Percentiles rank a stretch among this genome's conserved stretches.
These are phyloP conservation scores for Wallacemonas rigidus DNA, from an alignment of 208 protist species.

Conservation along the genomic window DNA sequence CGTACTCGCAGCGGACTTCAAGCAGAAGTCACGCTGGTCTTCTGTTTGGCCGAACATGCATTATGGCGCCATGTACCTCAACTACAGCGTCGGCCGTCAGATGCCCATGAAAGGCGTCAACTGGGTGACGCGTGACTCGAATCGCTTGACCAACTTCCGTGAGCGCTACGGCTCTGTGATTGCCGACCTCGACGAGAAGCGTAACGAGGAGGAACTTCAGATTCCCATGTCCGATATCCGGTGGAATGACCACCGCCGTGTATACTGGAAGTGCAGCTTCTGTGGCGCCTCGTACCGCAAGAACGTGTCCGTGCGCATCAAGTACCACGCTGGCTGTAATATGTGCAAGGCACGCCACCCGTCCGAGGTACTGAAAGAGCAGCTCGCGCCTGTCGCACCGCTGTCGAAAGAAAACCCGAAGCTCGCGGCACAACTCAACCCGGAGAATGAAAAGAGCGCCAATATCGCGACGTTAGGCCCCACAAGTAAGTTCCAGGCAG, in stretches of 20 bases:
- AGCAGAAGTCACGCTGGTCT: conserved; percentile 91
- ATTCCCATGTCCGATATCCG: conserved; percentile 72
- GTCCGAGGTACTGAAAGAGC: conserved; percentile 75
- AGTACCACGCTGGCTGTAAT: conserved; percentile 83
- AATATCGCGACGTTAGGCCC: conserved; percentile 55
- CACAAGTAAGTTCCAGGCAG: conserved; percentile 75
- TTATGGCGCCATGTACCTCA: conserved; percentile 88
- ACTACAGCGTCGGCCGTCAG: conserved; percentile 77
- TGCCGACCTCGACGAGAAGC: conserved; percentile 73
- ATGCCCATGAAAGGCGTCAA: conserved; percentile 84
- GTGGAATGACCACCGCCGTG: conserved; percentile 85
- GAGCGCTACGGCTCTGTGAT: conserved; percentile 77
- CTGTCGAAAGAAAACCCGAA: conserved; percentile 41
- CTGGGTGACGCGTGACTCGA: conserved; percentile 88
- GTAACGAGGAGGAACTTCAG: conserved; percentile 81
- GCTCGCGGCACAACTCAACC: conserved; percentile 46
- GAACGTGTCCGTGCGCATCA: conserved; percentile 78
- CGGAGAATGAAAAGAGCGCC: conserved; percentile 41
- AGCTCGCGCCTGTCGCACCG: conserved; percentile 20
- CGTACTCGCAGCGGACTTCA: conserved; percentile 83
- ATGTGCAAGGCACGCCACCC: conserved; percentile 67
- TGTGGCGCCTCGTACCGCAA: conserved; percentile 81
- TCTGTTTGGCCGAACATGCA: conserved; percentile 89
- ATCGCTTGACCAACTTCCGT: conserved; percentile 76
- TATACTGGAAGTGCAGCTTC: conserved; percentile 84